Evolutionary conservation across 2,329 filamentous ascomycete species (phyloP).

Genomic region (Pezicula radicicola): DNA sequence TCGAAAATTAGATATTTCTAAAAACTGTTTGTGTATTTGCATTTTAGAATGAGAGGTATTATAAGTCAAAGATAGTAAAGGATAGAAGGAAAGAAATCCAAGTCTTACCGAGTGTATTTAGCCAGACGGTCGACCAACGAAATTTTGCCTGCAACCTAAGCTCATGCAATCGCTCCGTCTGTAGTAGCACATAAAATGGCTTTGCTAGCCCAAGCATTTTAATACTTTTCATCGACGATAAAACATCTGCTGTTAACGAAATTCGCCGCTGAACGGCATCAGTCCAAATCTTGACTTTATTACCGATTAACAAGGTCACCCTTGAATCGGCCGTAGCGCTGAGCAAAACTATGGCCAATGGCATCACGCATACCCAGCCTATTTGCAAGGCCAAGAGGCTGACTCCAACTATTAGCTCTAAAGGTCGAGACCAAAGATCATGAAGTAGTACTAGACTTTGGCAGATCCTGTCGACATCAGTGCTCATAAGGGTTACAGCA

Average conservation of each 20-base stretch:
- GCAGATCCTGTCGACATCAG: conserved; percentile 36
- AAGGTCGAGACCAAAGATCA: conserved; percentile 32
- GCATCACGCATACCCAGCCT: not conserved
- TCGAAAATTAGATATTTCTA: not conserved
- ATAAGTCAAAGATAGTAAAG: no score
- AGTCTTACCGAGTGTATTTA: not conserved
- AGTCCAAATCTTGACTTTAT: conserved; percentile 29
- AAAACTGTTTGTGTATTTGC: no score
- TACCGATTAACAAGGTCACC: not conserved
- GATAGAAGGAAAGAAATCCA: not conserved
- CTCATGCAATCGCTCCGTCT: not conserved
- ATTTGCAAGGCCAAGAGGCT: not conserved
- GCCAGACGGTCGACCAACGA: not conserved
- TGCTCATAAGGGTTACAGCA: conserved; percentile 41
- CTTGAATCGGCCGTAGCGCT: not conserved
- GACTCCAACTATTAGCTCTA: conserved; percentile 31
- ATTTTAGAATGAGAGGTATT: no score
- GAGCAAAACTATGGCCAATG: not conserved
- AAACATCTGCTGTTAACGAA: conserved; percentile 32
- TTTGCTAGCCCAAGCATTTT: conserved; percentile 37
- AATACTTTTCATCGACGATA: conserved; percentile 36
- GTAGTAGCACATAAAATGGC: not conserved
- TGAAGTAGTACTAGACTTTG: conserved; percentile 20
- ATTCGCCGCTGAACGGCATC: conserved; percentile 35
- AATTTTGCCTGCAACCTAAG: not conserved